phyloP scores from a whole-genome alignment of 2,329 filamentous ascomycete genomes.

The Neonectria magnoliae region DNA sequence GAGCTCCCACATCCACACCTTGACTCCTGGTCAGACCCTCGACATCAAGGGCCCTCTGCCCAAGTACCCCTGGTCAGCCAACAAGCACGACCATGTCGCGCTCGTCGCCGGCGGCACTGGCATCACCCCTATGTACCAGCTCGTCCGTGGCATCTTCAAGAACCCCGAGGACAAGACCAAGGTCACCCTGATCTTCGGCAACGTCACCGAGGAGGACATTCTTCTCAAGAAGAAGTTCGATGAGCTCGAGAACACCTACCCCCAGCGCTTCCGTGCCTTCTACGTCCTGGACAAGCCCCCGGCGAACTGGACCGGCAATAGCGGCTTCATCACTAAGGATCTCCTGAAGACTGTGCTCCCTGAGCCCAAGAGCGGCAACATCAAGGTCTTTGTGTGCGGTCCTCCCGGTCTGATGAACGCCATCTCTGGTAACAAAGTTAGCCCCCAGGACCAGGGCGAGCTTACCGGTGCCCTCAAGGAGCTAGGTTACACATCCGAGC shows the following conservation, averaged over 20 bases:
- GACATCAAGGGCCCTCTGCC: conserved; percentile 95
- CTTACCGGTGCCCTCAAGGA: conserved; percentile 83
- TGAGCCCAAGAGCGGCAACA: conserved; percentile 88
- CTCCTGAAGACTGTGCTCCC: conserved; percentile 94
- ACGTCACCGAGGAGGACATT: conserved; percentile 89
- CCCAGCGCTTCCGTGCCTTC: conserved; percentile 93
- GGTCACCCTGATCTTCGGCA: conserved; percentile 94
- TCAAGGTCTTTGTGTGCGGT: conserved; percentile 97
- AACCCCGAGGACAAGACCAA: conserved; percentile 98
- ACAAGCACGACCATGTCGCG: conserved; percentile 92
- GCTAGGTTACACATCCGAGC: conserved; percentile 74
- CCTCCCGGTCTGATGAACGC: conserved; percentile 94
- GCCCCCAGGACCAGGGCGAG: conserved; percentile 94
- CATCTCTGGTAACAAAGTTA: conserved; percentile 88
- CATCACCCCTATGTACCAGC: conserved; percentile 98
- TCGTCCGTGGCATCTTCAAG: conserved; percentile 90
- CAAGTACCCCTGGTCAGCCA: conserved; percentile 89
- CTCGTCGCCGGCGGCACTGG: conserved; percentile 95
- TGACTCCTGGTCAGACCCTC: conserved; percentile 83
- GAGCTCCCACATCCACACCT: conserved; percentile 86
- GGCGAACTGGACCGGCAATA: conserved; percentile 80
- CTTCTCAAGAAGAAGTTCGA: conserved; percentile 87
- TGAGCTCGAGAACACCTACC: conserved; percentile 92
- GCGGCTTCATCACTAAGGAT: conserved; percentile 88
- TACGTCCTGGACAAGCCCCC: conserved; percentile 88